These are phyloP conservation scores for Conoideocrella luteorostrata DNA, from an alignment of 2,329 filamentous ascomycete species.

Conservation along the genomic window DNA sequence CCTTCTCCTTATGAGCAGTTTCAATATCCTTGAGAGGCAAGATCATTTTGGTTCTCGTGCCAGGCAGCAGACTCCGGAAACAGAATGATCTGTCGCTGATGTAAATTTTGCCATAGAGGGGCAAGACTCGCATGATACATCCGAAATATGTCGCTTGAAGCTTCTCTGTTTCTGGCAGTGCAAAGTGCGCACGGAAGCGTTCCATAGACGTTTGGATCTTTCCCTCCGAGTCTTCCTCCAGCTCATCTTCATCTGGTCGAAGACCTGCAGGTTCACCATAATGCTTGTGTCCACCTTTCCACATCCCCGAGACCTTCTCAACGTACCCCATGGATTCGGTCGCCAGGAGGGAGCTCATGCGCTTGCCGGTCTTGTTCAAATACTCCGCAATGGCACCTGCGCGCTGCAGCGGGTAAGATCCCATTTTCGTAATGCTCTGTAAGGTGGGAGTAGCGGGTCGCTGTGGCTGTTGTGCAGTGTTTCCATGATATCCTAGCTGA, in stretches of 20 bases:
- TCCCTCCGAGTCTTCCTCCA: constrained; percentile 53
- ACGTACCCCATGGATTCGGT: constrained; percentile 94
- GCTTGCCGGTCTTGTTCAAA: constrained; percentile 69
- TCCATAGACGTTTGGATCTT: constrained; percentile 64
- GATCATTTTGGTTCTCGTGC: constrained; percentile 86
- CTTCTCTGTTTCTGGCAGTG: constrained; percentile 74
- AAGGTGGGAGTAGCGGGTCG: constrained; percentile 35
- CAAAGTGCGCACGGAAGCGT: constrained; percentile 85
- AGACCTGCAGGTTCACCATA: constrained; percentile 61
- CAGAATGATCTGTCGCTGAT: constrained; percentile 83
- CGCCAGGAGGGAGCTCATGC: constrained; percentile 75
- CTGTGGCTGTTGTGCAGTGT: constrained; percentile 11
- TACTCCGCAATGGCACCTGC: constrained; percentile 78
- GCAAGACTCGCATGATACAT: constrained; percentile 82
- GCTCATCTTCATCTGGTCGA: constrained; percentile 48
- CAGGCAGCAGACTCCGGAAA: constrained; percentile 84
- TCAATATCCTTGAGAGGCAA: constrained; percentile 86
- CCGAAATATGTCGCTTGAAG: constrained; percentile 87
- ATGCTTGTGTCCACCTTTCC: constrained; percentile 84
- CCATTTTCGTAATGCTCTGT: constrained; percentile 51
- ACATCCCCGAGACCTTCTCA: constrained; percentile 95
- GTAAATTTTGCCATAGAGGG: constrained; percentile 94
- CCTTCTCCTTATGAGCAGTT: constrained; percentile 90
- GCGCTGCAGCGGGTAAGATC: constrained; percentile 73
- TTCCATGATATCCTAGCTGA: constrained; percentile 22